A percentile compares a stretch with the other conserved stretches of the same genome.
Conservation (phyloP, 1,284 basidiomycete genomes). For the Moesziomyces globuligerus region DNA sequence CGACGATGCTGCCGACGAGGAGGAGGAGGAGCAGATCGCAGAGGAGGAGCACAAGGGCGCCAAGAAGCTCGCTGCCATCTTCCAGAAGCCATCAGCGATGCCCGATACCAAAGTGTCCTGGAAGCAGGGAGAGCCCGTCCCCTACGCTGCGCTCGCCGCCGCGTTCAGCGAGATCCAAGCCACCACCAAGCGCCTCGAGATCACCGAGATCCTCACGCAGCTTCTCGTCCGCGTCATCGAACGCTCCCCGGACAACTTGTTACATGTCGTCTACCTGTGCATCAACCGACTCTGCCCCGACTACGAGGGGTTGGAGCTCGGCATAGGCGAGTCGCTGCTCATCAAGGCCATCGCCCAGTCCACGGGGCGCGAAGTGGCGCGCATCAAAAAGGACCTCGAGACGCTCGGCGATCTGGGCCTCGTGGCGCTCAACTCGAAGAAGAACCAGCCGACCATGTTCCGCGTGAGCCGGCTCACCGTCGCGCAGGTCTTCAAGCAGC, state of each 20-base stretch:
- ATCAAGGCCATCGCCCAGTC: slow-evolving; percentile 96
- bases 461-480: slow-evolving; percentile 91
- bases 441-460: slow-evolving; percentile 92
- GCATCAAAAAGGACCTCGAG: slow-evolving; percentile 91
- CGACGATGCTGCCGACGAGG: slow-evolving; percentile 31
- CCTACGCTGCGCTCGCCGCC: slow-evolving; percentile 89
- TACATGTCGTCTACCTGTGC: slow-evolving; percentile 93
- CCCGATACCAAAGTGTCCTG: slow-evolving; percentile 74
- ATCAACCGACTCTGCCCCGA: slow-evolving; percentile 97
- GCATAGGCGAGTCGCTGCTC: slow-evolving; percentile 93
- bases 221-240: slow-evolving; percentile 90
- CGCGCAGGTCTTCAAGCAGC: slow-evolving; percentile 74
- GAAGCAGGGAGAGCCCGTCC: slow-evolving; percentile 86
- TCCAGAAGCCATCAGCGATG: slow-evolving; percentile 72
- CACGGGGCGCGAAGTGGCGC: slow-evolving; percentile 82
- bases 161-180: slow-evolving; percentile 90
- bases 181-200: slow-evolving; percentile 95
- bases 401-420: slow-evolving; percentile 93
- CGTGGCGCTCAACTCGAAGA: slow-evolving; percentile 92
- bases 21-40: slow-evolving; percentile 43
- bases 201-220: slow-evolving; percentile 85
- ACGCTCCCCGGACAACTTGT: slow-evolving; percentile 78
- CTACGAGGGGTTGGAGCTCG: slow-evolving; percentile 93
- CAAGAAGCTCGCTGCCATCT: slow-evolving; percentile 54
- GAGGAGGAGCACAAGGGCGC: slow-evolving; percentile 50